Conservation (phyloP, 345 rosid genomes). For the Salix arbutifolia region DNA sequence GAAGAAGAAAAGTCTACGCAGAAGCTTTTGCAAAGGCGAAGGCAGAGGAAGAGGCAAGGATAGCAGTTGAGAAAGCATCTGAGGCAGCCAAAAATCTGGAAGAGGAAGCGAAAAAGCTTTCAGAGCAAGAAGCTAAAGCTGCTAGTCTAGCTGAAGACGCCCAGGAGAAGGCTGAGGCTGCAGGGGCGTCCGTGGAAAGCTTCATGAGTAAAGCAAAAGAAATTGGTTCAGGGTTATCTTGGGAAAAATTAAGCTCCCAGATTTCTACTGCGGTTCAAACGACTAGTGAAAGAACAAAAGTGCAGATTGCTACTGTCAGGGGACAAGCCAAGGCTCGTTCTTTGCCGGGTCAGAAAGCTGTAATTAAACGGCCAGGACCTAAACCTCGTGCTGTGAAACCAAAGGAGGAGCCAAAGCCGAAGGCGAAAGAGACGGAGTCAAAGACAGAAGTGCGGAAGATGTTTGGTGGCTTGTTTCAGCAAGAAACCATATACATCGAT, state of each 20-base stretch:
- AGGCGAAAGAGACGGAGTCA: slow-evolving; percentile 33
- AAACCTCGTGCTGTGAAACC: slow-evolving; percentile 24
- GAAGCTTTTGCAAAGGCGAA: slow-evolving; percentile 55
- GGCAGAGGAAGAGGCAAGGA: slow-evolving; percentile 60
- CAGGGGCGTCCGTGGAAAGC: slow-evolving; percentile 44
- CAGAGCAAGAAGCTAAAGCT: slow-evolving; percentile 51
- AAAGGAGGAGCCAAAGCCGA: slow-evolving; percentile 26
- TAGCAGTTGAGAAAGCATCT: slow-evolving; percentile 54
- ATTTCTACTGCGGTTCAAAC: slow-evolving; percentile 48
- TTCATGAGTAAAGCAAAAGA: slow-evolving; percentile 64
- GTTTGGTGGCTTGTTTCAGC: slow-evolving; percentile 85
- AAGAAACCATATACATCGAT: slow-evolving; percentile 82
- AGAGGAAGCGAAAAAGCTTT: slow-evolving; percentile 51
- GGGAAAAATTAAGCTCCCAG: slow-evolving; percentile 70
- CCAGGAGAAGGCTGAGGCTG: slow-evolving; percentile 52
- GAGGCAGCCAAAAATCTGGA: slow-evolving; percentile 49
- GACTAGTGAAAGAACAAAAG: slow-evolving; percentile 36
- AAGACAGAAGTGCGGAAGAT: slow-evolving; percentile 69
- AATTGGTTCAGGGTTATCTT: slow-evolving; percentile 56
- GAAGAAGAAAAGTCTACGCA: slow-evolving; percentile 72
- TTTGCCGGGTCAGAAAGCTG: slow-evolving; percentile 57
- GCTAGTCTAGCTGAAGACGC: slow-evolving; percentile 57
- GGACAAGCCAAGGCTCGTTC: slow-evolving; percentile 83
- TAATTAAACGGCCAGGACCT: slow-evolving; percentile 33
- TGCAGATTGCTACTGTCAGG: slow-evolving; percentile 76